A percentile compares a stretch with the other conserved stretches of the same genome.
These are phyloP conservation scores for Pestalotiopsis sp. DNA, from an alignment of 2,329 filamentous ascomycete genomes.

Conservation along the genomic window DNA sequence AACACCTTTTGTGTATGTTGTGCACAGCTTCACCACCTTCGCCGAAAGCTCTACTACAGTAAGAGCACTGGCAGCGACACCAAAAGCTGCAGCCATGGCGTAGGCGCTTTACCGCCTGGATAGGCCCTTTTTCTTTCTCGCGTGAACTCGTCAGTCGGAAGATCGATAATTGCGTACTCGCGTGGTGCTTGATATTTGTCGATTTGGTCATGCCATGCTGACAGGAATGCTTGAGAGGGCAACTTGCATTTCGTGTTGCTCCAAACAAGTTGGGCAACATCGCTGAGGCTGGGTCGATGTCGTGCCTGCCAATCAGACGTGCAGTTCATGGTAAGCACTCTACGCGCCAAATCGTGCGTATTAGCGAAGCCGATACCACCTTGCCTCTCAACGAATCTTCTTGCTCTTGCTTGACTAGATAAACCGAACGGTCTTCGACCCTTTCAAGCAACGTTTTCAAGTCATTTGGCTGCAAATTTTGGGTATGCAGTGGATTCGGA, in stretches of 20 bases:
- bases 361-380: too few relatives aligned
- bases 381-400: too few relatives aligned
- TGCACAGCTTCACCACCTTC: slow-evolving; percentile 37
- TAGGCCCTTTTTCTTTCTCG: not conserved
- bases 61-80: slow-evolving; percentile 37
- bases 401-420: too few relatives aligned
- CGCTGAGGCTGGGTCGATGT: not conserved
- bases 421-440: too few relatives aligned
- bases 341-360: not conserved
- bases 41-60: slow-evolving; percentile 40
- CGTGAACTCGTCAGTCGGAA: not conserved
- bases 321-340: not conserved
- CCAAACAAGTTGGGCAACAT: not conserved
- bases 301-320: not conserved
- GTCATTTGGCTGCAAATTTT: too few relatives aligned
- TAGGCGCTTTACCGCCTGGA: not conserved
- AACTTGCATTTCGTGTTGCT: too few relatives aligned
- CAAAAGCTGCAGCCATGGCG: slow-evolving; percentile 30
- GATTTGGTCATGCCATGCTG: not conserved
- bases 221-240: not conserved
- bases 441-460: too few relatives aligned
- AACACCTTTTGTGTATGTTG: slow-evolving; percentile 37
- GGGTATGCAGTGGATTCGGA: too few relatives aligned
- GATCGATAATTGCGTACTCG: not conserved
- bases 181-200: not conserved